A percentile compares a stretch with the other conserved stretches of the same genome.
Conservation (phyloP, 2,329 filamentous ascomycete species). For the Venturia carpophila region DNA sequence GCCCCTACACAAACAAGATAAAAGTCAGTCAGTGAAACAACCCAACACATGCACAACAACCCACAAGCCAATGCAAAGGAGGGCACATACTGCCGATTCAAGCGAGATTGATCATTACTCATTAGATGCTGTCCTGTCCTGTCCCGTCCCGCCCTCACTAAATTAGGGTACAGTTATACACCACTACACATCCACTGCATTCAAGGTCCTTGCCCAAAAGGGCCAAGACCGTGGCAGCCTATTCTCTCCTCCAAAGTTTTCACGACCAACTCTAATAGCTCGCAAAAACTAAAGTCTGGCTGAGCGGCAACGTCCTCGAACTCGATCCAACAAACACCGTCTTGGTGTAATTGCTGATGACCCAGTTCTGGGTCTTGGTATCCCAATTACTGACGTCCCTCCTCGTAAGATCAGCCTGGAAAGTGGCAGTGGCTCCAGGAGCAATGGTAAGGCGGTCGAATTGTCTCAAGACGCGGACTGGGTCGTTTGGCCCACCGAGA, state of each 20-base stretch:
- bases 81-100: too few species aligned
- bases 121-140: not conserved
- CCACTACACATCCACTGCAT: not conserved
- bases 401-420: constrained; percentile 62
- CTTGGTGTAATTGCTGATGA: constrained; percentile 51
- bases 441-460: constrained; percentile 72
- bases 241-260: not conserved
- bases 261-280: not conserved
- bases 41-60: too few species aligned
- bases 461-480: constrained; percentile 58
- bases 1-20: too few species aligned
- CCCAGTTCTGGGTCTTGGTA: constrained; percentile 71
- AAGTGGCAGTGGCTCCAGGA: constrained; percentile 59
- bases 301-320: constrained; percentile 49
- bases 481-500: constrained; percentile 70
- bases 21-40: too few species aligned
- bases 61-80: too few species aligned
- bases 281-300: constrained; percentile 22
- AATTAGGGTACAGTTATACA: not conserved
- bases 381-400: constrained; percentile 90
- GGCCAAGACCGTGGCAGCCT: too few species aligned
- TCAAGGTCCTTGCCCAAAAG: too few species aligned
- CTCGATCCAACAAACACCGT: constrained; percentile 53
- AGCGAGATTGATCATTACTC: not conserved
- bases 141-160: not conserved